Evolutionary conservation across 352 stramenopile species (phyloP).

Genomic region (Pythium scleroteichum): DNA sequence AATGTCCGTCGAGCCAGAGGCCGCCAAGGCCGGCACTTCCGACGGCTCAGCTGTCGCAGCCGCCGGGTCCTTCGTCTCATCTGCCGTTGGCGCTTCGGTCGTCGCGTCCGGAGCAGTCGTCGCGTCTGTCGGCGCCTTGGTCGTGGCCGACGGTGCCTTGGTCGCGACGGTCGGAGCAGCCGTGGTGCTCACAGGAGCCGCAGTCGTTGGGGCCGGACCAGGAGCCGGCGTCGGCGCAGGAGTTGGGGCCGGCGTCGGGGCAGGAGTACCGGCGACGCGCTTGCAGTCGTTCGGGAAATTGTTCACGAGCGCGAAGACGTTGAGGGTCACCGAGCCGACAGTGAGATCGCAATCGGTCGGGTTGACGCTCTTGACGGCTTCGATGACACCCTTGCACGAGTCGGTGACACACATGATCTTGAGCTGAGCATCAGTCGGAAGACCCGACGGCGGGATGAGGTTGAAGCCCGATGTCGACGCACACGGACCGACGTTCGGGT

Average conservation of each 20-base stretch:
- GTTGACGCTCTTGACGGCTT: conserved; percentile 7
- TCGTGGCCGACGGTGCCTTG: background rate
- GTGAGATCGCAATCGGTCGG: conserved; percentile 21
- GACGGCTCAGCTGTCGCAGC: background rate
- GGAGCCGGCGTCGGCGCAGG: background rate
- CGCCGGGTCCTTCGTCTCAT: background rate
- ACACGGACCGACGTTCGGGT: conserved; percentile 5
- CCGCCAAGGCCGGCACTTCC: background rate
- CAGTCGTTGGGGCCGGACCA: background rate
- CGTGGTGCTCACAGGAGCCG: background rate
- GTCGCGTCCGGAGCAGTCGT: background rate
- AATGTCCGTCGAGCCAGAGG: background rate
- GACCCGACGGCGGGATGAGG: conserved; percentile 21
- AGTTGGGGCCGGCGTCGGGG: background rate
- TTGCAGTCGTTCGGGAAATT: conserved; percentile 13
- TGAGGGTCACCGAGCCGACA: conserved; percentile 14
- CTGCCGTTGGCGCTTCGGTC: background rate
- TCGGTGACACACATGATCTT: conserved; percentile 23
- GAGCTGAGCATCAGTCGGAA: conserved; percentile 14
- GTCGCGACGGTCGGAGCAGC: background rate
- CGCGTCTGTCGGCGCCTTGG: background rate
- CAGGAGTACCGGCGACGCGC: background rate
- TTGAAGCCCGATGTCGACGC: conserved; percentile 20
- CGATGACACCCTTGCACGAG: conserved; percentile 12
- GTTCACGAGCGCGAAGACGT: conserved; percentile 16